A percentile compares a stretch with the other conserved stretches of the same genome.
Evolutionary conservation across 768 basidiomycete genomes (phyloP).

Genomic region (Pholiota molesta): DNA sequence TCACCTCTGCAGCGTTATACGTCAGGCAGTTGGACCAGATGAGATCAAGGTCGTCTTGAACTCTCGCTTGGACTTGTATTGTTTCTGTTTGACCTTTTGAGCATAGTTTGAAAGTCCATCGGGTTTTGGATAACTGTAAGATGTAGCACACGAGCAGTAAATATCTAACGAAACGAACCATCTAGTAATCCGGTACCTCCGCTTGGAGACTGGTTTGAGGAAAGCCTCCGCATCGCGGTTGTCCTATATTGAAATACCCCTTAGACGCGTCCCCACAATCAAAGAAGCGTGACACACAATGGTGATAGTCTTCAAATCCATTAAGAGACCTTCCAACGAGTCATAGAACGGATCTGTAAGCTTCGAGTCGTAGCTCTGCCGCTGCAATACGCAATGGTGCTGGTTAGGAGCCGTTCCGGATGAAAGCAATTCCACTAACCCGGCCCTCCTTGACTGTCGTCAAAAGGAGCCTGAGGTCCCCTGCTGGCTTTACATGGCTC

Average conservation of each 20-base stretch:
- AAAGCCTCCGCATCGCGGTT: conserved; percentile 94
- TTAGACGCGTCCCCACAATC: conserved; percentile 27
- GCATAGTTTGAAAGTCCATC: conserved; percentile 95
- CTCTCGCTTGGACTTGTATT: conserved; percentile 92
- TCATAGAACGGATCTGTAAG: conserved; percentile 91
- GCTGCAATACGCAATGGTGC: conserved; percentile 26
- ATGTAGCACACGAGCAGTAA: not conserved
- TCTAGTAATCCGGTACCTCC: conserved; percentile 11
- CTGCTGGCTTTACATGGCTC: conserved; percentile 68
- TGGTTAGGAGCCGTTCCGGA: conserved; percentile 17
- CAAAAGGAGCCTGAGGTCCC: conserved; percentile 81
- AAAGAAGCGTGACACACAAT: conserved; percentile 47
- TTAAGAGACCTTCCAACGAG: conserved; percentile 84
- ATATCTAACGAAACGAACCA: conserved; percentile 5
- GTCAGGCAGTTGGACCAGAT: conserved; percentile 96
- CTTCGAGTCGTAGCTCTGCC: conserved; percentile 63
- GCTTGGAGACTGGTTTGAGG: conserved; percentile 61
- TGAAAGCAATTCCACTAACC: conserved; percentile 52
- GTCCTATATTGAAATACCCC: conserved; percentile 49
- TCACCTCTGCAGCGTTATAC: conserved; percentile 89
- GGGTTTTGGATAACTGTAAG: conserved; percentile 84
- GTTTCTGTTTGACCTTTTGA: conserved; percentile 90
- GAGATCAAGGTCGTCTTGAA: conserved; percentile 92
- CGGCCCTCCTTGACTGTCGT: conserved; percentile 86
- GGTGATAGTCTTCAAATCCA: conserved; percentile 80